Evolutionary conservation across 202 grass and related monocot species (phyloP).

Genomic region (Eragrostis tef): DNA sequence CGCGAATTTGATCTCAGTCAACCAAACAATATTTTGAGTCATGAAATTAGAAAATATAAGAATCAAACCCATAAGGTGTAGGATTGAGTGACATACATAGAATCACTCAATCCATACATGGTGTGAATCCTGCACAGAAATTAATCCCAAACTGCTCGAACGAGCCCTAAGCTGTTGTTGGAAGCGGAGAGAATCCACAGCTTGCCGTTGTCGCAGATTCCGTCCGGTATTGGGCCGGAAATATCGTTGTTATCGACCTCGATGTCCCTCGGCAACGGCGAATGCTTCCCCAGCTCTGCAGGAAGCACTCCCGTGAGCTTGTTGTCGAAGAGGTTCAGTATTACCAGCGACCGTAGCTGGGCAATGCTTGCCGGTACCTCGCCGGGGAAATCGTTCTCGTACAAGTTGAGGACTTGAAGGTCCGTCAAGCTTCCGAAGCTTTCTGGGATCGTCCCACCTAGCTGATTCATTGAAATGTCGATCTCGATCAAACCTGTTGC

Average conservation of each 20-base stretch:
- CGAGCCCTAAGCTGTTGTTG: conserved; percentile 54
- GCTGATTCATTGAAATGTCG: conserved; percentile 55
- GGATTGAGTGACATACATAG: too few species aligned
- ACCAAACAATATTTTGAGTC: too few species aligned
- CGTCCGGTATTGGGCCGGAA: conserved; percentile 61
- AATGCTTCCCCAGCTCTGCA: conserved; percentile 64
- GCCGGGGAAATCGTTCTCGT: conserved; percentile 54
- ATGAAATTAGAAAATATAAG: too few species aligned
- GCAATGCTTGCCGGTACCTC: conserved; percentile 61
- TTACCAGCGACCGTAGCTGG: conserved; percentile 47
- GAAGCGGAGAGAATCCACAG: conserved; percentile 50
- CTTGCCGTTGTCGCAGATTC: conserved; percentile 48
- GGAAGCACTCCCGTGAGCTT: conserved; percentile 59
- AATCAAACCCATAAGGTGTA: too few species aligned
- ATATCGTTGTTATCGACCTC: conserved; percentile 62
- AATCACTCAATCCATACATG: too few species aligned
- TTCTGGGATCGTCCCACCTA: conserved; percentile 62
- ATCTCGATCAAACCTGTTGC: conserved; percentile 44
- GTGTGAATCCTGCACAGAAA: too few species aligned
- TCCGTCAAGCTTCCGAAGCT: conserved; percentile 59
- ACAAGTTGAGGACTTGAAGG: conserved; percentile 40
- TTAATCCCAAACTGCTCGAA: too few species aligned
- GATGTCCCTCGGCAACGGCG: conserved; percentile 53
- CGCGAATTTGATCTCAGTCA: too few species aligned
- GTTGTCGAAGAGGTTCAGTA: conserved; percentile 55